Evolutionary conservation across 345 rosid genomes (phyloP), one percentile per base, ranked within the genome.

Genomic region (Bruguiera sexangula): DNA sequence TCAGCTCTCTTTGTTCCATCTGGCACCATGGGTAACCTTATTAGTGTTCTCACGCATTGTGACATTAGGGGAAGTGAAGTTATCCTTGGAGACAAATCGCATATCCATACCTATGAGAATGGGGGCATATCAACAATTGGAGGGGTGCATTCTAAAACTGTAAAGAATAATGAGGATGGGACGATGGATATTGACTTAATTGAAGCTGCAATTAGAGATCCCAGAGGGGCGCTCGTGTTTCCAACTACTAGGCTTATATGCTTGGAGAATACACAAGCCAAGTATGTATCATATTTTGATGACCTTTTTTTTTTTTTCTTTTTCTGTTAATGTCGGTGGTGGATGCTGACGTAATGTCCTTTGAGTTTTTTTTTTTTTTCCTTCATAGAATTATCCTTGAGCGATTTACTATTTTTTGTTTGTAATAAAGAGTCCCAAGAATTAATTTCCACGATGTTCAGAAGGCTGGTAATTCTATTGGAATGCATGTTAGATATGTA

Each of bases 21-120:
- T 4, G 97, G 99, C 48, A 92, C 97, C 10, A 95, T 92, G 97
- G 96, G 93, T 37, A 95, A 95, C 83, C 89, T 92, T 46, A 84
- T 92, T 22, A 92, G 99, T 54, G 96, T 95, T 39, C 89, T 95
- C 54, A 93, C 90, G 62, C 97, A 92, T 68, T 95, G 99, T 69
- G 88, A 90, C 34, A 73, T 80, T 66, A 80, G 96, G 68, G 99
- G 96, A 22, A 95, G 97, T 64, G 96, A 95, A 79, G 90, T 88
- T 68, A 88, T 95, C 75, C 96, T 92, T 21, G 96, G 97, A 66
- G 84, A 88, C 79, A 85, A 86, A 68, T 88, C 86, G 52, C 99
- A 92, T 69, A 87, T 92, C 74, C 91, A 87, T 55, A 78, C 88
- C 3, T 92, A 84, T 13, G 97, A 95, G 84, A 92, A 95, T 53